Evolutionary conservation across 768 basidiomycete species (phyloP), one percentile per base, ranked within the genome.

Genomic region (Symmetrospora coprosmae): DNA sequence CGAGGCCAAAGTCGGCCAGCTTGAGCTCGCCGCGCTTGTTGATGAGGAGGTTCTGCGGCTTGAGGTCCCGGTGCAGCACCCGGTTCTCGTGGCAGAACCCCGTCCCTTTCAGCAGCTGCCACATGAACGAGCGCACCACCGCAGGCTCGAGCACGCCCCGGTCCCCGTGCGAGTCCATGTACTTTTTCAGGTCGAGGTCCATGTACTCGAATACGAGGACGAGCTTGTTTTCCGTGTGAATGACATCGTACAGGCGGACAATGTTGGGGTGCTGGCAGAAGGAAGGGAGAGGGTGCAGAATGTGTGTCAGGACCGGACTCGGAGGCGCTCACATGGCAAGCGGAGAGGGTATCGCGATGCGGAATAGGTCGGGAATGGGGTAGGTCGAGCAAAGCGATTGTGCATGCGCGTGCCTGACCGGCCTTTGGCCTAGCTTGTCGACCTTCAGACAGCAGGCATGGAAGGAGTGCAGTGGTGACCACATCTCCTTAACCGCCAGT

Each of bases 51-150:
- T 99, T 99, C 74, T 99, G 94, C 1, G 94, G 94, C 72, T 99
- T 99, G 61, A 99, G 79, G 74, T 99, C 94, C 21, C 94, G 83
- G 73, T 99, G 94, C 23, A 99, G 78, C 39, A 99, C 94, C 69
- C 94, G 83, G 70, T 97, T 97, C 73, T 96, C 91, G 71, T 99
- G 94, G 71, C 92, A 97, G 74, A 94, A 97, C 4, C 89, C 89
- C 49, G 90, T 96, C 48, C 94, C 94, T 73, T 88, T 91, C 66
- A 97, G 78, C 23, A 97, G 81, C 72, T 99, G 94, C 73, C 85
- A 92, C 85, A 97, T 94, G 75, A 99, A 99, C 71, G 87, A 90
- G 60, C 87, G 83, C 62, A 97, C 78, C 2, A 87, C 89, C 43
- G 79, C 78, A 31, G 75, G 65, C 16, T 94, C 89, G 40, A 99